Percentiles rank a stretch among this genome's conserved stretches.
Conservation (phyloP, 2,329 filamentous ascomycete genomes). For the Diaporthe vaccinii region DNA sequence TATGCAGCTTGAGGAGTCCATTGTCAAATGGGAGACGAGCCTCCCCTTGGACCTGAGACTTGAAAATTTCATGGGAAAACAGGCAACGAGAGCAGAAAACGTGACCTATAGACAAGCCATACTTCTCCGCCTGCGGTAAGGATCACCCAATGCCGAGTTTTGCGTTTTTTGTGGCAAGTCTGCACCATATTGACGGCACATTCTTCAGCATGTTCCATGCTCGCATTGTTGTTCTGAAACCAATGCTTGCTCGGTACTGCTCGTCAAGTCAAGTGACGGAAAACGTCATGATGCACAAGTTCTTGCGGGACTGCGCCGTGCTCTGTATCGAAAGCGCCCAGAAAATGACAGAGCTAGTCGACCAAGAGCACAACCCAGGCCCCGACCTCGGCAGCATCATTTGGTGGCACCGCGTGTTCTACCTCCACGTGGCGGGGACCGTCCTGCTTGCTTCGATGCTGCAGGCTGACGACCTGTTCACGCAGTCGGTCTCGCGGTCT, state of each 20-base stretch:
- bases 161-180: not conserved
- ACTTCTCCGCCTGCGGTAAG: slow-evolving; percentile 28
- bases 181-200: not conserved
- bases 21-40: slow-evolving; percentile 4
- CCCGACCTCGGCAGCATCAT: slow-evolving; percentile 28
- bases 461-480: slow-evolving; percentile 44
- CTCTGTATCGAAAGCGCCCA: slow-evolving; percentile 27
- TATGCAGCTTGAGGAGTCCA: slow-evolving; percentile 17
- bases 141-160: not conserved
- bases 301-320: slow-evolving; percentile 33
- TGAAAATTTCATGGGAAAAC: not conserved
- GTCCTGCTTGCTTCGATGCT: slow-evolving; percentile 44
- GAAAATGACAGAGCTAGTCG: slow-evolving; percentile 7
- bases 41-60: slow-evolving; percentile 6
- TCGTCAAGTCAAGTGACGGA: not conserved
- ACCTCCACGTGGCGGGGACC: slow-evolving; percentile 42
- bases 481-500: slow-evolving; percentile 44
- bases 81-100: not conserved
- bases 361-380: not conserved
- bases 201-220: slow-evolving; percentile 25
- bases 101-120: not conserved
- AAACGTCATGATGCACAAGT: slow-evolving; percentile 18
- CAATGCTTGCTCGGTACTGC: slow-evolving; percentile 34
- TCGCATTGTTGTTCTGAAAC: slow-evolving; percentile 37
- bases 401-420: slow-evolving; percentile 44